Base-by-base conservation (phyloP, 495 filamentous ascomycete species). In the Daldinia bambusicola region DNA sequence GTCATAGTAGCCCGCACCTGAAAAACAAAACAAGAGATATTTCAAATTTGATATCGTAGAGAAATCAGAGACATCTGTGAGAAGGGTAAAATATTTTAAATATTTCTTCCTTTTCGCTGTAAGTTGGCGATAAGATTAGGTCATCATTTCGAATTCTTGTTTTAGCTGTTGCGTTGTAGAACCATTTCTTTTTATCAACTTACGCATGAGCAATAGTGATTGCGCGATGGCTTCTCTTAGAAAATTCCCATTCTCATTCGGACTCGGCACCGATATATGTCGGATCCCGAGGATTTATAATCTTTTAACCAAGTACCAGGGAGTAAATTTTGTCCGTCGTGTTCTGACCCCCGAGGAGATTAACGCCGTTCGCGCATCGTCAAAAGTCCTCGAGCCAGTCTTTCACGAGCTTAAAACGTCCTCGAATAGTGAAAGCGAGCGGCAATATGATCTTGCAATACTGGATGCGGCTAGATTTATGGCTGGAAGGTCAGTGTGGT, bases 231-330 rank as follows among this genome's bases (percentile, higher is more conserved):
- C 32, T 10, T 48, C 60, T 0, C 14, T 48, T 16, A 53, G 50
- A 5, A 61, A 59, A 20, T 84, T 86, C 6, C 48, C 34, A 2
- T 80, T 78, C 37, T 78, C 80, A 1, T 63, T 88, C 5, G 69
- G 75, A 16, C 72, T 90, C 41, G 89, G 89, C 22, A 88, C 82
- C 16, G 89, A 90, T 53, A 88, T 90, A 41, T 86, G 84, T 73
- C 76, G 74, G 7, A 77, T 88, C 18, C 34, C 73, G 0, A 80
- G 88, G 7, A 80, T 90, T 45, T 71, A 71, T n/a, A 63, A 40
- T 6, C 75, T 83, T 32, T 51, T 84, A 12, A 66, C 55, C 14
- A 56, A 60, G 8, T 38, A 48, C 14, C 26, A 3, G 26, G 75
- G 60, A 13, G 9, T 57, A 13, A 75, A 71, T 36, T 86, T 86